Conservation (phyloP, 2,329 filamentous ascomycete species). For the Sordariomycetes sp. region DNA sequence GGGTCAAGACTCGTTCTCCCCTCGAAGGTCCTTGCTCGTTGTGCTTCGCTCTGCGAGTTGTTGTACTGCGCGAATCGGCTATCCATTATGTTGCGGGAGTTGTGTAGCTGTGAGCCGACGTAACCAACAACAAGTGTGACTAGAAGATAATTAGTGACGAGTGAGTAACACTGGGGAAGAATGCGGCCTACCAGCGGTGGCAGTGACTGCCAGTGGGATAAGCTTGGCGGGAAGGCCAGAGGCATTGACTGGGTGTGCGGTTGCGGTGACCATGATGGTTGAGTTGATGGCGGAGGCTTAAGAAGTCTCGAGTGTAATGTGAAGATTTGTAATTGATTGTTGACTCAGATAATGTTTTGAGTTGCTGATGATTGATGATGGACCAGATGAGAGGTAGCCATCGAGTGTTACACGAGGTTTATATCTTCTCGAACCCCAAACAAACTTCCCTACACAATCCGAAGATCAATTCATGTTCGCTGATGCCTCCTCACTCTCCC, state of each 20-base stretch:
- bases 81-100: slow-evolving; percentile 17
- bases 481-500: not conserved
- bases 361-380: no score
- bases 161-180: not conserved
- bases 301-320: no score
- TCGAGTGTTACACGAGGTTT: not conserved
- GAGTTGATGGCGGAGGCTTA: no score
- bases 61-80: slow-evolving; percentile 21
- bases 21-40: slow-evolving; percentile 15
- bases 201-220: slow-evolving; percentile 1
- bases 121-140: slow-evolving; percentile 15
- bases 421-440: not conserved
- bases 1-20: slow-evolving; percentile 13
- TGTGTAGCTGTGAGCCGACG: slow-evolving; percentile 15
- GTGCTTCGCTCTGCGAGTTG: slow-evolving; percentile 18
- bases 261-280: not conserved
- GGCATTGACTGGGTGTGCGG: not conserved
- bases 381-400: no score
- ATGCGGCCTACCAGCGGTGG: not conserved
- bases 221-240: not conserved
- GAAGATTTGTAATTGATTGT: not conserved
- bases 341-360: not conserved
- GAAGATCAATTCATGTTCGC: not conserved
- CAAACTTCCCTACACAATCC: not conserved
- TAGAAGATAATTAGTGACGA: not conserved